Base-by-base conservation (phyloP, 768 basidiomycete species). In the Lactarius pseudohatsudake region DNA sequence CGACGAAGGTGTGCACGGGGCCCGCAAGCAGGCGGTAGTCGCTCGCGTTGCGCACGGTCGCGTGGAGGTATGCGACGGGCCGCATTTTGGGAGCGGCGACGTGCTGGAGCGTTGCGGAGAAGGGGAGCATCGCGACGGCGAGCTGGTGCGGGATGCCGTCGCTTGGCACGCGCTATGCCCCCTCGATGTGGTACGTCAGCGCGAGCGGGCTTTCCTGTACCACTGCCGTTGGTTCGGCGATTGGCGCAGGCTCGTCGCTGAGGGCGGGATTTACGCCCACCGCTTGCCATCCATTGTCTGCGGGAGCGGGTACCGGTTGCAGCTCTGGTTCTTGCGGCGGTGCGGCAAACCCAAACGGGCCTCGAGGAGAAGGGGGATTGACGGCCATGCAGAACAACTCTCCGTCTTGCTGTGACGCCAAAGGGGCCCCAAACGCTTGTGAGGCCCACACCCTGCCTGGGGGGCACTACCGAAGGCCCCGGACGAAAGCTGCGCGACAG, bases 81-180 rank as follows among this genome's bases (percentile, higher is more conserved):
- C 81, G 81, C 36, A 80, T 73, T 40, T 82, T 77, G 2, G 87
- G 87, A 30, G 84, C 79, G 5, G 80, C 76, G 16, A 86, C 79
- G 71, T 83, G 81, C 28, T 78, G 80, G 43, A 82, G 75, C 56
- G 76, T 75, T 0, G 80, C 77, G 22, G 82, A 77, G 69, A 86
- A 82, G 5, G 79, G 76, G 22, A 85, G 75, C 5, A 80, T 72
- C 0, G 84, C 82, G 43, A 87, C 76, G 20, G 81, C 77, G 4
- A 86, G 85, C 59, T 84, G 82, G 71, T 88, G 86, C n/a, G 81
- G 76, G 6, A 79, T 74, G 0, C 83, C 83, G 71, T 87, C 86
- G 61, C 80, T 83, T 0, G 85, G 84, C 59, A 87, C 81, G 22
- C 78, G 81, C 0, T 81, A 80, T 8, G 75, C 71, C 2, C 83